A percentile compares a stretch with the other conserved stretches of the same genome.
These are phyloP conservation scores for Diaporthe sp. DNA, from an alignment of 2,329 filamentous ascomycete species.

Conservation along the genomic window DNA sequence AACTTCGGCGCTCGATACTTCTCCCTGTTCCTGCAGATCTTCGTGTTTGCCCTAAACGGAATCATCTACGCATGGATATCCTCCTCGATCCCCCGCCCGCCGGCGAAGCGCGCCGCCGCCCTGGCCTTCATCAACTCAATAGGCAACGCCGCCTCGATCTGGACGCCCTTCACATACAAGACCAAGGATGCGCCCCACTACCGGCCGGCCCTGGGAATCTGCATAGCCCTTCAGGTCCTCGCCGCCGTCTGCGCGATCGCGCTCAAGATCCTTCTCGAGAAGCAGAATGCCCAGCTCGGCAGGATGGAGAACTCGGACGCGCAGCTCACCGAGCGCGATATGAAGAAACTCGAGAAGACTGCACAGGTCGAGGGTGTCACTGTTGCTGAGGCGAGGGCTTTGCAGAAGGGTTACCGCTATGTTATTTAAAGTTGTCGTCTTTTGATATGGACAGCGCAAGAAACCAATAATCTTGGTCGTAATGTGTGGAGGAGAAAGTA, in stretches of 20 bases:
- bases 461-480: not conserved
- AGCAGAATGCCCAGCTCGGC: slow-evolving; percentile 62
- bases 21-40: slow-evolving; percentile 68
- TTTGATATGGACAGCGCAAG: not conserved
- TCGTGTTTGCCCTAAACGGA: slow-evolving; percentile 68
- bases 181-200: slow-evolving; percentile 55
- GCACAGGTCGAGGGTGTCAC: slow-evolving; percentile 66
- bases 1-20: slow-evolving; percentile 68
- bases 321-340: slow-evolving; percentile 60
- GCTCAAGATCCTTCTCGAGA: slow-evolving; percentile 53
- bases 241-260: slow-evolving; percentile 55
- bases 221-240: slow-evolving; percentile 53
- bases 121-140: slow-evolving; percentile 69
- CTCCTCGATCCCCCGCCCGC: slow-evolving; percentile 63
- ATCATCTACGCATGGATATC: slow-evolving; percentile 61
- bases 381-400: slow-evolving; percentile 60
- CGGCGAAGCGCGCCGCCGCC: slow-evolving; percentile 68
- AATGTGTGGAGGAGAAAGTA: not conserved
- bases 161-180: slow-evolving; percentile 64
- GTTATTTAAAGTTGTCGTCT: slow-evolving; percentile 53
- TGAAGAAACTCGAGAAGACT: slow-evolving; percentile 62
- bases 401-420: slow-evolving; percentile 70
- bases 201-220: slow-evolving; percentile 56
- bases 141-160: slow-evolving; percentile 67
- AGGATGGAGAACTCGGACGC: slow-evolving; percentile 63